Evolutionary conservation across 2,329 filamentous ascomycete species (phyloP), one percentile per base, ranked within the genome.

Genomic region (Elsinoe necatrix): DNA sequence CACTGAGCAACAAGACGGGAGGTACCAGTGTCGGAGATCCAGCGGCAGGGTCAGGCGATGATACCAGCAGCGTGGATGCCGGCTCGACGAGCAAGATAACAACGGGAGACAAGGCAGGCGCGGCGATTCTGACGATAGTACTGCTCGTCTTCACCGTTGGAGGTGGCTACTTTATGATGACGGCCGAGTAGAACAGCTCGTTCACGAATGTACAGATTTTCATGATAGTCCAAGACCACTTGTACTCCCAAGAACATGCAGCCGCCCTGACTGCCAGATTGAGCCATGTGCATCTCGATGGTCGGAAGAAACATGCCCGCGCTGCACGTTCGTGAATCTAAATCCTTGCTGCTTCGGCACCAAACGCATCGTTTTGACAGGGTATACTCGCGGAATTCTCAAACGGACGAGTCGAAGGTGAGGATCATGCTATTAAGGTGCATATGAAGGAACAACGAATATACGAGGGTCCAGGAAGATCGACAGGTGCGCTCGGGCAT

Each of bases 61-160:
- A 39, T 8, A 48, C 11, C 11, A 41, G 42, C 31, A 7, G 8
- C 35, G 16, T 56, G 20, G 42, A 54, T 11, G n/a, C 14, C 1
- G 41, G 21, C 23, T 11, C 20, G 39, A n/a, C 52, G 25, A 55
- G 14, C 9, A 59, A 70, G 1, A 76, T 84, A 29, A 80, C 80
- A 1, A 75, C 75, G 0, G 82, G 76, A 5, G 87, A 91, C 65
- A 80, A 75, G 60, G 85, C 80, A 5, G 88, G 86, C 8, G 87
- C 86, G 37, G 80, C 80, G 14, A 78, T 89, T 58, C 61, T 81
- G 45, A 90, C 86, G 21, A 27, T 54, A 20, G 23, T 54, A 16
- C 18, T 54, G 8, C 18, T 54, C 25, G 50, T 18, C 1, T n/a
- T 27, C n/a, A 39, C 35, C 6, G 8, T 54, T 12, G 50, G 31